These are phyloP conservation scores for Poteriospumella lacustris DNA, from an alignment of 108 stramenopile species.

Conservation along the genomic window DNA sequence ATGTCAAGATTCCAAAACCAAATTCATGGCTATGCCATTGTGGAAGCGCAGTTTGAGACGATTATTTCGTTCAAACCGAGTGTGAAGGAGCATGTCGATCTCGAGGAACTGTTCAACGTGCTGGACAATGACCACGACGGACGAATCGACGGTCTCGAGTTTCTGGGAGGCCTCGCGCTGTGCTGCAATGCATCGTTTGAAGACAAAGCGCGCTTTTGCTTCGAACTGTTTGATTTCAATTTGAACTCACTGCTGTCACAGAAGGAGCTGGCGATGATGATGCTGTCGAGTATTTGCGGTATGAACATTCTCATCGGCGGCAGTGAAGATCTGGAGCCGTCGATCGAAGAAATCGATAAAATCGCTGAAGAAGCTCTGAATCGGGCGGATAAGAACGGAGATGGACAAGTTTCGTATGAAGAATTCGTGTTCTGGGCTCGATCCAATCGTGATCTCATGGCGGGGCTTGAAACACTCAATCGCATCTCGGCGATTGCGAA, in stretches of 20 bases:
- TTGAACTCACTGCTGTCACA: constrained; percentile 34
- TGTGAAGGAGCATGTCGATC: background rate
- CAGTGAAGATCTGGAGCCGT: constrained; percentile 31
- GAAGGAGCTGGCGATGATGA: constrained; percentile 42
- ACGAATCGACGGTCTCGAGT: constrained; percentile 42
- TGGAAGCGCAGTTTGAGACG: constrained; percentile 38
- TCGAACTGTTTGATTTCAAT: constrained; percentile 50
- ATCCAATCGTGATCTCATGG: constrained; percentile 31
- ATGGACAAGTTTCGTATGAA: constrained; percentile 26
- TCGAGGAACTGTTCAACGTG: constrained; percentile 23
- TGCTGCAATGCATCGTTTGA: constrained; percentile 38
- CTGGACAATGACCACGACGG: constrained; percentile 46
- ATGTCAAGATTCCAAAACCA: constrained; percentile 18
- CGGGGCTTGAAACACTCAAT: background rate
- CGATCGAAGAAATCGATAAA: constrained; percentile 28
- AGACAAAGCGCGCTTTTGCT: constrained; percentile 39
- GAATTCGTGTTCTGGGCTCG: constrained; percentile 39
- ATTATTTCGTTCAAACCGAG: constrained; percentile 26
- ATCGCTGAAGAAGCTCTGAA: constrained; percentile 27
- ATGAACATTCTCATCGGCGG: constrained; percentile 34
- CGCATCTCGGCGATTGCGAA: background rate
- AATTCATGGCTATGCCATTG: constrained; percentile 33
- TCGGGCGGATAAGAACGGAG: constrained; percentile 24
- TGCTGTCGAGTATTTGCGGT: constrained; percentile 38
- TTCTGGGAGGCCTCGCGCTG: constrained; percentile 36